A percentile compares a stretch with the other conserved stretches of the same genome.
These are phyloP conservation scores for Pezicula radicicola DNA, from an alignment of 2,329 filamentous ascomycete genomes.

Conservation along the genomic window DNA sequence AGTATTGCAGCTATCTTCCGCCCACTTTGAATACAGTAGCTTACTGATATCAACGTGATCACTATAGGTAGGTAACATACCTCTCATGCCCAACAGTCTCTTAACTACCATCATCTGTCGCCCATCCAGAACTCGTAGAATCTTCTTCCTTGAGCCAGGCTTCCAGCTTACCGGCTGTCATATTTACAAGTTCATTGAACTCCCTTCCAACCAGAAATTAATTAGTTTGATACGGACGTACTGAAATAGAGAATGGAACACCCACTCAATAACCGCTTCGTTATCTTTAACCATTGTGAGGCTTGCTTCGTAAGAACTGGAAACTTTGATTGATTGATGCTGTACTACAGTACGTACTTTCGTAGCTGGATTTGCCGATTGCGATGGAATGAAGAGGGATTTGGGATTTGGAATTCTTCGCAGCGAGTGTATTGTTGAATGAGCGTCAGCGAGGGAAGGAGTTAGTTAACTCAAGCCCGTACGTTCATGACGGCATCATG, in stretches of 20 bases:
- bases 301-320: too few relatives aligned
- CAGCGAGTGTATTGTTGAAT: too few relatives aligned
- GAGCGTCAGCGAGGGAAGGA: too few relatives aligned
- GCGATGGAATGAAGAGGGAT: too few relatives aligned
- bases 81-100: slow-evolving; percentile 63
- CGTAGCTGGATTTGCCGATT: too few relatives aligned
- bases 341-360: too few relatives aligned
- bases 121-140: slow-evolving; percentile 57
- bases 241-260: neutral
- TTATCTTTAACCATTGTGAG: slow-evolving; percentile 46
- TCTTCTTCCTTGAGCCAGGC: slow-evolving; percentile 59
- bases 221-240: neutral
- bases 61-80: slow-evolving; percentile 20
- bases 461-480: too few relatives aligned
- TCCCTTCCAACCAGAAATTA: slow-evolving; percentile 37
- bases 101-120: slow-evolving; percentile 52
- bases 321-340: too few relatives aligned
- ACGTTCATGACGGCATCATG: too few relatives aligned
- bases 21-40: slow-evolving; percentile 39
- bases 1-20: slow-evolving; percentile 62
- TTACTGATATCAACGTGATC: neutral
- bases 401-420: too few relatives aligned
- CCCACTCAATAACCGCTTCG: slow-evolving; percentile 45
- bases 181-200: slow-evolving; percentile 66
- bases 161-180: slow-evolving; percentile 57